Evolutionary conservation across 805 yeast genomes (phyloP), one percentile per base, ranked within the genome.

Genomic region (Wickerhamiella cacticola): DNA sequence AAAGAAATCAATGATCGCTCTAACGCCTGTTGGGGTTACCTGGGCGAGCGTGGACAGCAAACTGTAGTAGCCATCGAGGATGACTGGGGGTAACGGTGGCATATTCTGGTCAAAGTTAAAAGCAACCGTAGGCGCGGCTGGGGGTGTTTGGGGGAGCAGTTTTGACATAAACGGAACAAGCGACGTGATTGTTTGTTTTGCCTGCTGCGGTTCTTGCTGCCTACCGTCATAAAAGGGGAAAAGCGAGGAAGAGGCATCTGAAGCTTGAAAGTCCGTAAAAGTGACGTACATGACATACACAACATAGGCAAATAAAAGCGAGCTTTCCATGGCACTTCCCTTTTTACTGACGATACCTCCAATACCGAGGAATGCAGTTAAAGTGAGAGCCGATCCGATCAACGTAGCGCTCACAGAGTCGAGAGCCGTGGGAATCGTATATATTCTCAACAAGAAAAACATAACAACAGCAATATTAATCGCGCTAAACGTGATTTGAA

Each of bases 211-310:
- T 24, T 25, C 7, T 13, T 4, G 46, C 28, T 28, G 25, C 24
- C 24, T 28, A 34, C 41, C 23, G 28, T 19, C 48, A 6, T 34
- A 22, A 35, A 52, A 52, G 16, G 54, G 54, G 35, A 52, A 52
- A 29, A 52, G 29, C 13, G 46, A 34, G 18, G 36, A 16, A 19
- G 48, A 46, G 13, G 51, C 54, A 1, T 47, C 23, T 15, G 46
- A 26, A 13, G 52, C 10, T 6, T 88, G 80, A 53, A 89, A 72
- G 56, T 83, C 87, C 1, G 97, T 96, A 57, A 89, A 86, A 2
- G 95, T 78, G 60, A 88, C 94, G 63, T 92, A 92, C 52, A 88
- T 78, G 57, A 95, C 86, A 60, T 94, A 82, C 24, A 92, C 95
- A 52, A 89, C 80, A 64, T 92, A 92, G 7, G 94, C 89, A 60